phyloP scores from a whole-genome alignment of 1,139 yeast genomes.

The Yamadazyma sp. region DNA sequence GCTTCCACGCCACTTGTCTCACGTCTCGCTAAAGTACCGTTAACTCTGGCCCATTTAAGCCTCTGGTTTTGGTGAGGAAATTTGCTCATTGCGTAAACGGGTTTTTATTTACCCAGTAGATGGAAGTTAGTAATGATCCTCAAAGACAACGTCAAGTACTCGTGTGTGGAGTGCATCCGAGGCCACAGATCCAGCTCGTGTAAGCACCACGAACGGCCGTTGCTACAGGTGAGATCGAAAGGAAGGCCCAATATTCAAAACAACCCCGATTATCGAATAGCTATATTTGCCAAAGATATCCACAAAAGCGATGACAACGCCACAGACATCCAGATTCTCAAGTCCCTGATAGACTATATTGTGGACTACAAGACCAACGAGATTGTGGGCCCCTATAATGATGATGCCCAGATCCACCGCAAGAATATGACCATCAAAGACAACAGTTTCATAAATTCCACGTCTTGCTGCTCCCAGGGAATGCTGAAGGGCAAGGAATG shows the following conservation, averaged over 20 bases:
- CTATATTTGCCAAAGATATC: conserved; percentile 55
- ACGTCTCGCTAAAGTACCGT: too few relatives aligned
- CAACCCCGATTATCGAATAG: conserved; percentile 52
- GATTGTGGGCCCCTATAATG: conserved; percentile 40
- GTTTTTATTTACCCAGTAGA: too few relatives aligned
- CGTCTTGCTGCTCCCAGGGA: conserved; percentile 34
- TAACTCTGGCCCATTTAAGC: too few relatives aligned
- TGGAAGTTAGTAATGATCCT: too few relatives aligned
- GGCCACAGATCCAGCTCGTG: conserved; percentile 93
- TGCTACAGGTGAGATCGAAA: conserved; percentile 82
- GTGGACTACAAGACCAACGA: conserved; percentile 48
- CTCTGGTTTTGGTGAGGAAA: conserved; percentile 1
- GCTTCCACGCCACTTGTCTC: too few relatives aligned
- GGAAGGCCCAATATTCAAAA: conserved; percentile 72
- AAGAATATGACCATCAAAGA: conserved; percentile 28
- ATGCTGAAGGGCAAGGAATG: conserved; percentile 25
- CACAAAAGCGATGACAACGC: conserved; percentile 3
- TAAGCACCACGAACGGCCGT: conserved; percentile 73
- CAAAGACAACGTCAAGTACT: conserved; percentile 80
- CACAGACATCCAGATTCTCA: conserved; percentile 28
- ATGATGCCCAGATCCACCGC: conserved; percentile 18
- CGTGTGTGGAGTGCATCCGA: conserved; percentile 88
- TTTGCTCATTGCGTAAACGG: conserved; percentile 4
- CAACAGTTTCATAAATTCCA: conserved; percentile 36
- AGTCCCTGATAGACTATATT: conserved; percentile 51